Evolutionary conservation across 139 green algal species (phyloP).

Genomic region (Chlamydomonas sp.): DNA sequence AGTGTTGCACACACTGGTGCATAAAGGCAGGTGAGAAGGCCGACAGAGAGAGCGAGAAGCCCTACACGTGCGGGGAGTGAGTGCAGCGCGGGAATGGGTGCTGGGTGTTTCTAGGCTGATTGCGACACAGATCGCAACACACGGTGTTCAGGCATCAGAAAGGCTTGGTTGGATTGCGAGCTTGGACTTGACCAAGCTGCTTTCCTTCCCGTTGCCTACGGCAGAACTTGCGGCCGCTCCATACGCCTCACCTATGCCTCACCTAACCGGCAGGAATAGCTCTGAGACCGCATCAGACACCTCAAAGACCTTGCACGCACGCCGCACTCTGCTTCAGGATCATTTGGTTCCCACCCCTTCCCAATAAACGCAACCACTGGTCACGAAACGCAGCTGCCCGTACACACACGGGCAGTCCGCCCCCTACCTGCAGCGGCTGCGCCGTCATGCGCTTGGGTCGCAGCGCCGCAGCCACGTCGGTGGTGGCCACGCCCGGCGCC

Average conservation of each 20-base stretch:
- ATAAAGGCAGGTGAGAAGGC: not conserved
- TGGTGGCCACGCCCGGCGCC: not conserved
- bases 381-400: not conserved
- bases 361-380: too few species aligned
- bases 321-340: not conserved
- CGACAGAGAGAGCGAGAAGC: not conserved
- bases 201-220: too few species aligned
- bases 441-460: slow-evolving; percentile 39
- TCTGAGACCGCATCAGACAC: too few species aligned
- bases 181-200: too few species aligned
- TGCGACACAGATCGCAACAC: too few species aligned
- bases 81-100: not conserved
- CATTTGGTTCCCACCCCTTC: not conserved
- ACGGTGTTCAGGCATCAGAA: too few species aligned
- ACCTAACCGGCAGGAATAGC: too few species aligned
- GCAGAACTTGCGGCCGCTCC: too few species aligned
- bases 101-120: not conserved
- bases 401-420: not conserved
- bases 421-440: slow-evolving; percentile 45
- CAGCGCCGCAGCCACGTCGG: slow-evolving; percentile 17
- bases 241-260: too few species aligned
- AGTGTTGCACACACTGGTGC: not conserved
- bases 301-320: too few species aligned
- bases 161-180: too few species aligned
- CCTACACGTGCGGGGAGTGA: not conserved